Conservation (phyloP, 495 filamentous ascomycete species). For the Choiromyces venosus region DNA sequence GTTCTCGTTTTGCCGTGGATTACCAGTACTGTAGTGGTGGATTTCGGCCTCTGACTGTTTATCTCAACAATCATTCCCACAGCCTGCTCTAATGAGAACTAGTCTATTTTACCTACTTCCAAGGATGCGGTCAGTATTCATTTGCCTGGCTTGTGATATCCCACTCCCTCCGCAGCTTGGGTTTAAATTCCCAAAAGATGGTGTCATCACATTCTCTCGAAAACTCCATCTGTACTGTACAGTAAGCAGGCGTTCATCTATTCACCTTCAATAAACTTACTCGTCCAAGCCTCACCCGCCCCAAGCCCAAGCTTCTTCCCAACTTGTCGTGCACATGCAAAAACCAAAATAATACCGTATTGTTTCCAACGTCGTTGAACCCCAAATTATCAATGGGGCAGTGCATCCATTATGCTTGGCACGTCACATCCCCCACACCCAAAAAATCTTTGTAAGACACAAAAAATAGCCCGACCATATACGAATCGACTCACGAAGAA, state of each 20-base stretch:
- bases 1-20: no score
- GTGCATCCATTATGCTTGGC: background rate
- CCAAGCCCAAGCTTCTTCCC: background rate
- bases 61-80: background rate
- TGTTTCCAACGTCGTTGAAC: background rate
- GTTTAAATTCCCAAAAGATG: background rate
- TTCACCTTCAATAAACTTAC: background rate
- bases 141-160: background rate
- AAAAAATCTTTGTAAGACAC: background rate
- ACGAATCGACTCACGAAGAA: background rate
- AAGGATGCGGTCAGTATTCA: background rate
- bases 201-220: background rate
- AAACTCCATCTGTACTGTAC: background rate
- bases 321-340: background rate
- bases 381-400: background rate
- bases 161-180: background rate
- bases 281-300: background rate
- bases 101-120: background rate
- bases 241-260: background rate
- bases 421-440: background rate
- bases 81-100: background rate
- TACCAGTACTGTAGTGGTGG: no score
- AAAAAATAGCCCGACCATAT: no score
- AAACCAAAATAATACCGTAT: background rate
- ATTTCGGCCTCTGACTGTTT: no score